Evolutionary conservation across 768 basidiomycete species (phyloP).

Genomic region (Tulasnella sp.): DNA sequence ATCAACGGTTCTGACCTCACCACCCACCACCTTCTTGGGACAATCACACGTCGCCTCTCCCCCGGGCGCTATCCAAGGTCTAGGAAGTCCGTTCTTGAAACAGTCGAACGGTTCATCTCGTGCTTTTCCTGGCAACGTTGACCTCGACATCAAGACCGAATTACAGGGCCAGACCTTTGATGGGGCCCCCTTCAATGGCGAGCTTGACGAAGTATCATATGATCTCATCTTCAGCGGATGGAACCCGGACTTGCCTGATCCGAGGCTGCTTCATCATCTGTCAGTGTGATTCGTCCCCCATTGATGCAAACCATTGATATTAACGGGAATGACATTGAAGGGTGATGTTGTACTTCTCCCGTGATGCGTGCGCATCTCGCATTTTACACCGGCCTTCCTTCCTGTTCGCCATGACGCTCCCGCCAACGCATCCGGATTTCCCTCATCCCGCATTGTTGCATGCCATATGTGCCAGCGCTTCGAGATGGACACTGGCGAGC

Average conservation of each 20-base stretch:
- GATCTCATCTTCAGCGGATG: slow-evolving; percentile 67
- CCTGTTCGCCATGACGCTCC: slow-evolving; percentile 63
- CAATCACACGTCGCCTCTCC: too few species aligned
- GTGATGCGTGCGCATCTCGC: slow-evolving; percentile 77
- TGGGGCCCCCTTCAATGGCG: background rate
- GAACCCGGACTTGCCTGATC: slow-evolving; percentile 79
- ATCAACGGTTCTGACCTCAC: too few species aligned
- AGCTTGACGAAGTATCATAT: background rate
- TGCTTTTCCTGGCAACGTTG: slow-evolving; percentile 7
- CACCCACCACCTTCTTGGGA: too few species aligned
- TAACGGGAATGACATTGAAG: too few species aligned
- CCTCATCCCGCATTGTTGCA: slow-evolving; percentile 86
- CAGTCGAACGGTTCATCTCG: background rate
- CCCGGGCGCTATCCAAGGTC: too few species aligned
- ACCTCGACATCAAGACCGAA: slow-evolving; percentile 8
- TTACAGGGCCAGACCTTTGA: background rate
- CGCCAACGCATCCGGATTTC: slow-evolving; percentile 72
- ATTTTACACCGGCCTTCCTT: slow-evolving; percentile 76
- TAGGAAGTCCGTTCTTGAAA: background rate
- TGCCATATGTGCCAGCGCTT: slow-evolving; percentile 47
- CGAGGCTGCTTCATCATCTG: slow-evolving; percentile 63
- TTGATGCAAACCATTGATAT: background rate
- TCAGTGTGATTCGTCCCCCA: slow-evolving; percentile 30
- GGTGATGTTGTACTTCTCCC: slow-evolving; percentile 79
- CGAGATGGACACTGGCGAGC: slow-evolving; percentile 15